Evolutionary conservation across 2,329 filamentous ascomycete species (phyloP), one percentile per base, ranked within the genome.

Genomic region (Acrocalymma vagum): DNA sequence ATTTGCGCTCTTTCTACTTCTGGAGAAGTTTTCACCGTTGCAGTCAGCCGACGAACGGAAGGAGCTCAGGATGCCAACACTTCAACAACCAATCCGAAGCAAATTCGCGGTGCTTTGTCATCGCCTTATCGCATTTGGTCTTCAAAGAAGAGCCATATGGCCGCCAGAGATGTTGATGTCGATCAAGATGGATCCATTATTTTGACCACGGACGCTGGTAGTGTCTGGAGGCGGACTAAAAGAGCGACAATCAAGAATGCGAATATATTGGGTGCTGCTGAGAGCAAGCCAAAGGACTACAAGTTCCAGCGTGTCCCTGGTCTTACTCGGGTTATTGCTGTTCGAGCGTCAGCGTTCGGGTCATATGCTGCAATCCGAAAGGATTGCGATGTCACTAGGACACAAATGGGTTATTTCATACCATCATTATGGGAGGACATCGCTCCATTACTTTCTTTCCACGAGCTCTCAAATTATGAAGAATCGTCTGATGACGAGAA

Each of bases 101-200:
- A 96, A 65, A 95, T 95, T 45, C 88, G 87, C 52, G 87, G 87
- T 48, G 88, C 91, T 2, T 76, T 96, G 3, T 91, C 89, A 0
- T 72, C 78, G 24, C 90, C 93, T 0, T 83, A 89, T 48, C 86
- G 89, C 42, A 85, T 96, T 17, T 99, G 94, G 94, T 89, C 87
- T 20, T 85, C 92, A 3, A 86, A 87, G 55, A 96, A 95, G 63
- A 87, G 89, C 43, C 82, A 84, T 41, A 86, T 87, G 84, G 91
- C 91, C 3, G 92, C 90, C 20, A 82, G 83, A 37, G 96, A 96
- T 44, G 90, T 95, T 2, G 88, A 85, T 47, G 86, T 97, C 3
- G 90, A 92, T 24, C 91, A 96, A 64, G 88, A 97, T 67, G 94
- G 92, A 3, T 95, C 92, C 0, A 90, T 99, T 52, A 95, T 99